These are phyloP conservation scores for Globisporangium carolinianum DNA, from an alignment of 352 stramenopile genomes.

Conservation along the genomic window DNA sequence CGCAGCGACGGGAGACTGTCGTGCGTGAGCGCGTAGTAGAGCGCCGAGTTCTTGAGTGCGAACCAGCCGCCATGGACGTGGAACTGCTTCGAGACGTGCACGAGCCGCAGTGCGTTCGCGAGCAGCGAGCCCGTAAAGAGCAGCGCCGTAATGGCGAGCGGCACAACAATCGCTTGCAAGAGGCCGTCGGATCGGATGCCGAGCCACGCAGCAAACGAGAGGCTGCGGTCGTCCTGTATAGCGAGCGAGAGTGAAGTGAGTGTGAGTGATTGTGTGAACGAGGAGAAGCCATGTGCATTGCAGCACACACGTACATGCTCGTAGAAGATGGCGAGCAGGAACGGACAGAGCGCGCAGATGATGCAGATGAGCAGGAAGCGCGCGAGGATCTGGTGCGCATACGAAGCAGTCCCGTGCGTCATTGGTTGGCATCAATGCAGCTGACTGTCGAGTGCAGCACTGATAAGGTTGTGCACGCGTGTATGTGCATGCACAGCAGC, in stretches of 20 bases:
- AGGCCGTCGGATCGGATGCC: constrained; percentile 69
- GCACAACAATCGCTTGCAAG: constrained; percentile 44
- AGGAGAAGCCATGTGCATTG: neutral
- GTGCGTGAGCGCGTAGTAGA: constrained; percentile 72
- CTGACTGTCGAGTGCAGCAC: too few species aligned
- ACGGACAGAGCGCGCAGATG: constrained; percentile 77
- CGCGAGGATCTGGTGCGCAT: constrained; percentile 59
- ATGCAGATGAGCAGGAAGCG: constrained; percentile 87
- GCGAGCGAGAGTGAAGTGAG: neutral
- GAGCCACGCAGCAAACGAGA: constrained; percentile 81
- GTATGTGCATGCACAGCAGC: neutral
- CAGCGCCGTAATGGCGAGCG: constrained; percentile 59
- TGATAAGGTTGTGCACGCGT: neutral
- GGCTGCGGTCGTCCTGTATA: constrained; percentile 56
- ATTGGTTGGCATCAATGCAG: too few species aligned
- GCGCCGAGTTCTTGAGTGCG: constrained; percentile 74
- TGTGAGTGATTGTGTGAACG: neutral
- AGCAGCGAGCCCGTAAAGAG: constrained; percentile 77
- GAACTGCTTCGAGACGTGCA: constrained; percentile 75
- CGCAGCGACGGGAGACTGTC: constrained; percentile 71
- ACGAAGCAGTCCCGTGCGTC: too few species aligned
- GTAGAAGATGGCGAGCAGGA: constrained; percentile 77
- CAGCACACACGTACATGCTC: constrained; percentile 45
- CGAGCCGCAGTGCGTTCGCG: constrained; percentile 61
- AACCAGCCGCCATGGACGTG: constrained; percentile 66